Evolutionary conservation across 139 green algal genomes (phyloP).

Genomic region (Chlamydomonas schloesseri): DNA sequence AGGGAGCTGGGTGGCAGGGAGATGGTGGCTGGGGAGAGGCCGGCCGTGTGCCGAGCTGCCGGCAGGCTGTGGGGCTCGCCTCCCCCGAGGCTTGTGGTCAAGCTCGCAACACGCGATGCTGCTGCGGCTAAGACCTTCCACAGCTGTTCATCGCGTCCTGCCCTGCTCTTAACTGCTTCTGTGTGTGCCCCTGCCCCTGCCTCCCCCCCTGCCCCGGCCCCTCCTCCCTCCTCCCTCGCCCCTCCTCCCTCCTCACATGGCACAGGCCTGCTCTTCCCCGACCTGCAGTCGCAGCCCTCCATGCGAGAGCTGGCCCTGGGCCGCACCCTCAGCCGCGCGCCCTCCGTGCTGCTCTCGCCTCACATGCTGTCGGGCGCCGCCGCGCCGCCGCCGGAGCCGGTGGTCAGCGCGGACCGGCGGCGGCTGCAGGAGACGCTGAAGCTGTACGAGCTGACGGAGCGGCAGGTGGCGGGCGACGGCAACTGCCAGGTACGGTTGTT

Average conservation of each 20-base stretch:
- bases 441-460: slow-evolving; percentile 74
- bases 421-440: slow-evolving; percentile 61
- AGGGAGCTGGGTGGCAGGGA: background rate
- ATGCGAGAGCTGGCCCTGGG: background rate
- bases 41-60: background rate
- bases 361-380: background rate
- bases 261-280: slow-evolving; percentile 18
- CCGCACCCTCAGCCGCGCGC: slow-evolving; percentile 14
- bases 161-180: no score
- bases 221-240: no score
- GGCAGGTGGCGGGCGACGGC: slow-evolving; percentile 75
- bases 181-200: background rate
- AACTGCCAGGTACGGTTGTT: slow-evolving; percentile 77
- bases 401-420: slow-evolving; percentile 23
- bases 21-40: background rate
- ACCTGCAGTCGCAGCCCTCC: background rate
- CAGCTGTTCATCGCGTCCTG: no score
- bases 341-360: background rate
- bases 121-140: no score
- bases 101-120: no score
- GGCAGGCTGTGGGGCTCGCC: no score
- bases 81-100: no score
- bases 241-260: no score
- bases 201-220: no score
- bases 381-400: background rate